Base-by-base conservation (phyloP, 2,329 filamentous ascomycete species). In the Beauveria brongniartii region DNA sequence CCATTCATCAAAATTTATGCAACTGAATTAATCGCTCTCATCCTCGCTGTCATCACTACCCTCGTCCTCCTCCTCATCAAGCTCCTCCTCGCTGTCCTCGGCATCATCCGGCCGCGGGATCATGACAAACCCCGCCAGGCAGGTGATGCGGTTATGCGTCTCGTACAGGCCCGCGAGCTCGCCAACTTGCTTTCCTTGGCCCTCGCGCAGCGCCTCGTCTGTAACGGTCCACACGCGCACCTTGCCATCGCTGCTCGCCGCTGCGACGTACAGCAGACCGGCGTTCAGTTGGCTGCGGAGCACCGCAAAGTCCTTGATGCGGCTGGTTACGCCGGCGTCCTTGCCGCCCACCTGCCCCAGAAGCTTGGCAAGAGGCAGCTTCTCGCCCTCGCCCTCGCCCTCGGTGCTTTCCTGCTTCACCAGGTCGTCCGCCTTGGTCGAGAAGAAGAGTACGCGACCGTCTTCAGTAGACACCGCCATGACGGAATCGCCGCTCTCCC, bases 251-350 rank as follows among this genome's bases (percentile, higher is more conserved):
- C 92, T 97, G 74, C 90, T 88, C 7, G 83, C 92, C 7, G 91
- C 86, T 5, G 91, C 79, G 47, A 96, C 73, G 63, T 89, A 77
- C 61, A 80, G 63, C 70, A 76, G 68, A 61, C 73, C 68, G 62
- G 73, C 65, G 64, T 76, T 71, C 24, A 71, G 69, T 47, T 72
- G 68, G 44, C 75, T 72, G 55, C 74, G 72, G 54, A 94, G 68
- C 40, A 92, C 75, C 62, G 86, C 82, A 72, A 97, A 97, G 70
- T 96, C 92, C 76, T 97, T 99, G 72, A 97, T 86, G 56, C 94
- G 85, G 12, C 85, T 82, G 3, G 77, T 75, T 55, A 94, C 81
- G 0, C 86, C 88, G 2, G 80, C 81, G 34, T 83, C 80, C 65
- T 83, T 85, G 14, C 92, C 92, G 46, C 92, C 93, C 12, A 97